These are phyloP conservation scores for Cutaneotrichosporon spelunceum DNA, from an alignment of 1,284 basidiomycete genomes.

Conservation along the genomic window DNA sequence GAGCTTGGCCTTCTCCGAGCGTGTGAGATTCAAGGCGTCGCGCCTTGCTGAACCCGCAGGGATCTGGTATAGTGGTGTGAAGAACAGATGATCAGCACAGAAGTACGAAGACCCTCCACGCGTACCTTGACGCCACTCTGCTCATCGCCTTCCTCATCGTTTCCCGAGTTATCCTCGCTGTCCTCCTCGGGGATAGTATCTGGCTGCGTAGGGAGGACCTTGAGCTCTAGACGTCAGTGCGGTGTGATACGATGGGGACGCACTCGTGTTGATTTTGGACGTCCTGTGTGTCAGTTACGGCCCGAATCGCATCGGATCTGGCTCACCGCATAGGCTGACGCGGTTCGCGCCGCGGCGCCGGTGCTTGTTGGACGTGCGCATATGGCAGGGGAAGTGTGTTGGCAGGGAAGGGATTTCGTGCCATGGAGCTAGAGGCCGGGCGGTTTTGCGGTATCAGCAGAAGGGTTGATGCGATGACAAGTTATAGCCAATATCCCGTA, in stretches of 20 bases:
- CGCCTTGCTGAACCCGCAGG: conserved; percentile 89
- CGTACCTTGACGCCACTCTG: conserved; percentile 61
- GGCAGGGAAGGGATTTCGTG: conserved; percentile 19
- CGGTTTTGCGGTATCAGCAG: neutral
- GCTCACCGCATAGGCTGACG: conserved; percentile 50
- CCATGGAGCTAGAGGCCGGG: conserved; percentile 1
- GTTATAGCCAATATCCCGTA: neutral
- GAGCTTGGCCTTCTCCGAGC: conserved; percentile 87
- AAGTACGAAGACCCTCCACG: neutral
- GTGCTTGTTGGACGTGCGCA: conserved; percentile 36
- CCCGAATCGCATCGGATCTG: neutral
- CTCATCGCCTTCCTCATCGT: conserved; percentile 51
- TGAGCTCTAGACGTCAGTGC: conserved; percentile 64
- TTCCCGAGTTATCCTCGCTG: conserved; percentile 43
- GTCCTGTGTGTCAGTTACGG: conserved; percentile 49
- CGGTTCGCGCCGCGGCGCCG: conserved; percentile 38
- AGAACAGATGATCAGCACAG: conserved; percentile 58
- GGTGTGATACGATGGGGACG: conserved; percentile 28
- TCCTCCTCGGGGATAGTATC: conserved; percentile 64
- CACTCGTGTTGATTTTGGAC: conserved; percentile 62
- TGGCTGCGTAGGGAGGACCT: conserved; percentile 88
- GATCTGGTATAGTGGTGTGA: conserved; percentile 85
- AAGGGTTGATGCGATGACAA: neutral
- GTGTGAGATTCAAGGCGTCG: conserved; percentile 83
- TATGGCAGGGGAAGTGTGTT: conserved; percentile 48